These are phyloP conservation scores for Phytopythium sindhum DNA, from an alignment of 352 stramenopile species.

Conservation along the genomic window DNA sequence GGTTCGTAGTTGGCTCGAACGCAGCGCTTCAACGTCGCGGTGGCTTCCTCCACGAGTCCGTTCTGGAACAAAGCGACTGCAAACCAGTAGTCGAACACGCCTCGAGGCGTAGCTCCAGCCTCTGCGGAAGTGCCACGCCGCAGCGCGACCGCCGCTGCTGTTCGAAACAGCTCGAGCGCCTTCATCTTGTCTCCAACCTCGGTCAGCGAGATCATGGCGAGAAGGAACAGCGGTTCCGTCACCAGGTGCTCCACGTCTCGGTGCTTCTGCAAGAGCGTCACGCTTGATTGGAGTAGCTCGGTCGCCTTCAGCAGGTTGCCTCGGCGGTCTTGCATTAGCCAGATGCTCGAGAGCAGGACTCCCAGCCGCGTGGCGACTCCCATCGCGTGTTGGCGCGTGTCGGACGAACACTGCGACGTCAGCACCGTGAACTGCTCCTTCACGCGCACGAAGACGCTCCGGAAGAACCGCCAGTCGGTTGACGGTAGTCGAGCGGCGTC, in stretches of 20 bases:
- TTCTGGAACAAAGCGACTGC: constrained; percentile 41
- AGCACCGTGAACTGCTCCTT: constrained; percentile 10
- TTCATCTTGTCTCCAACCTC: constrained; percentile 19
- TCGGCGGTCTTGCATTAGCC: constrained; percentile 25
- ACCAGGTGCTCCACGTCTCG: constrained; percentile 3
- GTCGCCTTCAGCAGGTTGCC: constrained; percentile 13
- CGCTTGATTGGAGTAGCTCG: constrained; percentile 23
- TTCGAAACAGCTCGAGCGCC: constrained; percentile 29
- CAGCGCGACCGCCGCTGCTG: constrained; percentile 9
- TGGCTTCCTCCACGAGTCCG: constrained; percentile 12
- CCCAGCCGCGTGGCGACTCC: constrained; percentile 18
- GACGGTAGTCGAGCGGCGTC: background rate
- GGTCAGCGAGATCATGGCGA: constrained; percentile 32
- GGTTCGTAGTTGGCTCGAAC: constrained; percentile 47
- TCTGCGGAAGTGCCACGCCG: background rate
- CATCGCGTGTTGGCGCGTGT: constrained; percentile 1
- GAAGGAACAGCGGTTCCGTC: constrained; percentile 40
- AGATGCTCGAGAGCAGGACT: constrained; percentile 28
- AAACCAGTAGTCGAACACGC: constrained; percentile 55
- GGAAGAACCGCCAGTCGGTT: constrained; percentile 15
- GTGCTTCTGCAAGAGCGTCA: constrained; percentile 12
- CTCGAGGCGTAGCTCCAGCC: background rate
- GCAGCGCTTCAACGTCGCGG: constrained; percentile 32
- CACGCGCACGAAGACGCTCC: constrained; percentile 16
- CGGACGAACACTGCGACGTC: background rate